phyloP scores from a whole-genome alignment of 2,329 filamentous ascomycete species.

The Dactylellina sp. region DNA sequence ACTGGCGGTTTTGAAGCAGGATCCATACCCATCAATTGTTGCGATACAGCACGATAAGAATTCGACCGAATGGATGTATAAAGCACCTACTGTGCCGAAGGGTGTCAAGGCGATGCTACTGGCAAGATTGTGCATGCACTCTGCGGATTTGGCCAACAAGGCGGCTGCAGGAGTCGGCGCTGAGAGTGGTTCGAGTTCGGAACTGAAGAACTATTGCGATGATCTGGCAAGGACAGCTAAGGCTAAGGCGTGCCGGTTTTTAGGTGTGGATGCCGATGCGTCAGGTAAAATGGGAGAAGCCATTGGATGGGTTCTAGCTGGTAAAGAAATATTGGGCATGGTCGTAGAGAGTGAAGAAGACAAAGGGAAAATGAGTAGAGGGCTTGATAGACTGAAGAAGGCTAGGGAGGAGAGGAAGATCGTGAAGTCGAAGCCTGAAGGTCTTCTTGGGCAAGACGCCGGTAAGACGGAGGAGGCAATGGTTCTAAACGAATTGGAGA shows the following conservation, averaged over 20 bases:
- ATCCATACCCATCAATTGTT: constrained; percentile 86
- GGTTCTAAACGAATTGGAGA: constrained; percentile 85
- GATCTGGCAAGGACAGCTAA: constrained; percentile 80
- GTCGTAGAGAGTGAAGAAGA: constrained; percentile 67
- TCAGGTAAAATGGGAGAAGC: constrained; percentile 83
- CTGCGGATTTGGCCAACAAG: constrained; percentile 85
- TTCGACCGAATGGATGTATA: constrained; percentile 97
- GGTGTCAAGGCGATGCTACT: constrained; percentile 85
- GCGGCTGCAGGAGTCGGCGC: constrained; percentile 70
- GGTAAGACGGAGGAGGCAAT: constrained; percentile 85
- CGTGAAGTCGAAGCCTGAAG: constrained; percentile 60
- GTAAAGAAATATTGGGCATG: constrained; percentile 77
- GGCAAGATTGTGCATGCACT: constrained; percentile 85
- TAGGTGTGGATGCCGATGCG: constrained; percentile 88
- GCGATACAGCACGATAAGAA: constrained; percentile 83
- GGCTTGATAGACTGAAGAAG: constrained; percentile 82
- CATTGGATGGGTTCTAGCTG: constrained; percentile 86
- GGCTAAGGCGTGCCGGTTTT: constrained; percentile 88
- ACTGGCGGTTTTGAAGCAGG: constrained; percentile 90
- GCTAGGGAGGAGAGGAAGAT: constrained; percentile 64
- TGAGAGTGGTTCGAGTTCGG: constrained; percentile 62
- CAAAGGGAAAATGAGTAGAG: constrained; percentile 66
- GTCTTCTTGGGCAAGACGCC: constrained; percentile 82
- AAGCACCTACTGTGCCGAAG: constrained; percentile 82
- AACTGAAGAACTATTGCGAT: constrained; percentile 78